Evolutionary conservation across 2,329 filamentous ascomycete species (phyloP).

Genomic region (Plenodomus lindquistii): DNA sequence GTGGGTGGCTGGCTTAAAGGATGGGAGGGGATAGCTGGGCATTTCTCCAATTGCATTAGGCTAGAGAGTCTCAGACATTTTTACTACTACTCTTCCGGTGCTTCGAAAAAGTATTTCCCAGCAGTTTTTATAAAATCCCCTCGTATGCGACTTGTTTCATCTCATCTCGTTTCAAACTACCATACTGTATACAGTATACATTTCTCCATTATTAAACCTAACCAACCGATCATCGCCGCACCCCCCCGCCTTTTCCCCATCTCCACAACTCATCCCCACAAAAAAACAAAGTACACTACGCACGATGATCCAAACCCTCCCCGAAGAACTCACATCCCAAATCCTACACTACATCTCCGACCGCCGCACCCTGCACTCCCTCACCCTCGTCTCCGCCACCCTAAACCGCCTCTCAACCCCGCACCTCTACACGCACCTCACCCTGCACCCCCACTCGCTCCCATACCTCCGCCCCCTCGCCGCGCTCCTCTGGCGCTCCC

Average conservation of each 20-base stretch:
- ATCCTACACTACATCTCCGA: constrained; percentile 4
- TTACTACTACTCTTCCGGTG: too few species aligned
- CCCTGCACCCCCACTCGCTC: constrained; percentile 10
- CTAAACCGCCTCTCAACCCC: constrained; percentile 19
- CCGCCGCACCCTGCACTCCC: constrained; percentile 2
- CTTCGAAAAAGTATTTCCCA: too few species aligned
- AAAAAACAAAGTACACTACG: too few species aligned
- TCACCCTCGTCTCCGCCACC: constrained; percentile 12
- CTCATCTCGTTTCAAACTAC: too few species aligned
- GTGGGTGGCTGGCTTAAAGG: too few species aligned
- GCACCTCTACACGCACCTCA: constrained; percentile 14
- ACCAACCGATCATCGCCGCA: background rate
- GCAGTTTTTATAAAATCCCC: too few species aligned
- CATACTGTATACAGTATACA: too few species aligned
- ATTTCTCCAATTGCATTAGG: too few species aligned
- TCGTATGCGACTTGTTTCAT: too few species aligned
- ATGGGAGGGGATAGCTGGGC: too few species aligned
- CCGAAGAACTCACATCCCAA: constrained; percentile 19
- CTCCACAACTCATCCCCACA: background rate
- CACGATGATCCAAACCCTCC: constrained; percentile 4
- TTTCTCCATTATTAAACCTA: too few species aligned
- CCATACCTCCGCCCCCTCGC: constrained; percentile 14
- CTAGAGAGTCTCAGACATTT: too few species aligned
- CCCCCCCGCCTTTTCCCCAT: background rate
- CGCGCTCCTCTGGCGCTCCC: constrained; percentile 15